Evolutionary conservation across 768 basidiomycete genomes (phyloP).

Genomic region (Leccinum barrowsii): DNA sequence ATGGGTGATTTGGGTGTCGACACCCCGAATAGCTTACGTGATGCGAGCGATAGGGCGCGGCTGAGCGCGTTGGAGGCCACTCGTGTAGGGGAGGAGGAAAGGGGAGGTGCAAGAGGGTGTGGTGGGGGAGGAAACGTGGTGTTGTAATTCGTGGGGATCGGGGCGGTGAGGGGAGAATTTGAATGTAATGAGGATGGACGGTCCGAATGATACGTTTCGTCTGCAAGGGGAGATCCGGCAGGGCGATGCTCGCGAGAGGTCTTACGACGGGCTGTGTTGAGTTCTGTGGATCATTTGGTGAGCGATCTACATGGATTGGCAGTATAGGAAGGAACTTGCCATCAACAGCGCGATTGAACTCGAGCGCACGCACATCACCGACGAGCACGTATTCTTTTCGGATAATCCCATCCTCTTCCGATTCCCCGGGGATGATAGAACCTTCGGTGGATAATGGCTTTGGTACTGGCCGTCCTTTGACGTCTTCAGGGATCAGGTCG

Average conservation of each 20-base stretch:
- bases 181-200: slow-evolving; percentile 30
- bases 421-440: slow-evolving; percentile 77
- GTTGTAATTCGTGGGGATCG: slow-evolving; percentile 25
- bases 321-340: slow-evolving; percentile 45
- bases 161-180: slow-evolving; percentile 21
- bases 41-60: slow-evolving; percentile 74
- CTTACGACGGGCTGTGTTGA: slow-evolving; percentile 54
- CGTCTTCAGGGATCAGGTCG: slow-evolving; percentile 6
- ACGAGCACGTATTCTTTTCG: slow-evolving; percentile 92
- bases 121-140: slow-evolving; percentile 71
- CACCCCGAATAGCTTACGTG: slow-evolving; percentile 76
- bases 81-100: slow-evolving; percentile 67
- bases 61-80: slow-evolving; percentile 72
- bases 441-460: slow-evolving; percentile 48
- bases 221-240: slow-evolving; percentile 45
- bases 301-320: slow-evolving; percentile 6
- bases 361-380: slow-evolving; percentile 83
- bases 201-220: slow-evolving; percentile 40
- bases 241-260: slow-evolving; percentile 56
- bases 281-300: slow-evolving; percentile 43
- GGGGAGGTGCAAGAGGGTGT: slow-evolving; percentile 45
- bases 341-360: slow-evolving; percentile 89
- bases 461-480: slow-evolving; percentile 9
- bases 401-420: slow-evolving; percentile 76
- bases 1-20: slow-evolving; percentile 36